Base-by-base conservation (phyloP, 768 basidiomycete species). In the Favolaschia claudopus region DNA sequence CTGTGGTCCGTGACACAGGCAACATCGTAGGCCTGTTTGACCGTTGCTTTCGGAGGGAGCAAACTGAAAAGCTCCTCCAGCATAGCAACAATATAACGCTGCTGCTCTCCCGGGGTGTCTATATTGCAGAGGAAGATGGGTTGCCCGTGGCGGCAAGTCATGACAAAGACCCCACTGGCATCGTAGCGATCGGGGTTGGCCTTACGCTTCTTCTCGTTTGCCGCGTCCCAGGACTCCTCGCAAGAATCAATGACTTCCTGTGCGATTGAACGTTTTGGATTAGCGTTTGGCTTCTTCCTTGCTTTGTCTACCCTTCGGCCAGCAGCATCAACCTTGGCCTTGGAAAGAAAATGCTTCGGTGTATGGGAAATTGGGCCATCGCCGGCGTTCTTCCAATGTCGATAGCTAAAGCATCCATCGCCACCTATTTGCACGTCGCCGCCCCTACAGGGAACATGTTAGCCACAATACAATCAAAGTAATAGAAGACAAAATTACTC, bases 321-420 rank as follows among this genome's bases (percentile, higher is more conserved):
- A 24, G 76, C 69, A 0, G 9, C 27, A 40, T 79, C 76, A 0
- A 81, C 75, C 12, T 71, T 59, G 1, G 34, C 54, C 24, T 78
- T 78, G 1, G 71, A 58, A n/a, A 81, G 28, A 28, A 81, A 68
- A 34, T 74, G 74, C 0, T 54, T 44, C 0, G 74, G 73, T 1
- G 75, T 58, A 25, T 78, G 73, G 24, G 75, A 76, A 5, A 44
- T 22, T 0, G 74, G 72, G 25, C 72, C 67, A 39, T 79, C 69
- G 5, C 75, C 76, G 0, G 69, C 72, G 5, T 56, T 45, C 1
- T 45, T 19, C 2, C 67, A 45, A 49, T 82, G 79, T 0, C 69
- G 61, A 51, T 81, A 76, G 43, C 76, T 73, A 56, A 80, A 79
- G 34, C 77, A 78, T 0, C 76, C 76, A 66, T 80, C 77, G 0